These are phyloP conservation scores for Colletotrichum navitas DNA, from an alignment of 2,329 filamentous ascomycete species.

Conservation along the genomic window DNA sequence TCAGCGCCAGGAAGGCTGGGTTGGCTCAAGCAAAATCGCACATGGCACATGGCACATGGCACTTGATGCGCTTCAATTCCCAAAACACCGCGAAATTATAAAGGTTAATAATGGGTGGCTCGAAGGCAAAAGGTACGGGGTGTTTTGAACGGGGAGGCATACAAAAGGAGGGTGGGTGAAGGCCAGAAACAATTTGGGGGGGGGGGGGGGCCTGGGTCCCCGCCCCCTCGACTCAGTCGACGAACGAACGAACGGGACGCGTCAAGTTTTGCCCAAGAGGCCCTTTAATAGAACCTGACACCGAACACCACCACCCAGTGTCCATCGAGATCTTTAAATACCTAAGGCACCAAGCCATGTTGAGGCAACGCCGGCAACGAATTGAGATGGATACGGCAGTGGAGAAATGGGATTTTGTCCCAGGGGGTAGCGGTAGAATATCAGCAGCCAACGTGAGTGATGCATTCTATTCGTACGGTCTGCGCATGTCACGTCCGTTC, in stretches of 20 bases:
- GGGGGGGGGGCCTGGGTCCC: slow-evolving; percentile 5
- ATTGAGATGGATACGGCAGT: slow-evolving; percentile 4
- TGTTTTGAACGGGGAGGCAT: neutral
- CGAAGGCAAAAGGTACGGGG: neutral
- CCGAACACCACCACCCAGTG: slow-evolving; percentile 8
- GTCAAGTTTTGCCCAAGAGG: slow-evolving; percentile 25
- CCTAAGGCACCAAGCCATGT: slow-evolving; percentile 17
- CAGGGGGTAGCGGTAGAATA: neutral
- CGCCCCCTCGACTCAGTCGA: slow-evolving; percentile 19
- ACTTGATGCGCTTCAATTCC: slow-evolving; percentile 12
- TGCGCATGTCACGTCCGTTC: neutral
- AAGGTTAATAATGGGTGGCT: slow-evolving; percentile 2
- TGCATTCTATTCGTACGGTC: slow-evolving; percentile 5
- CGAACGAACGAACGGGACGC: slow-evolving; percentile 7
- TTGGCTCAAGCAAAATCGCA: slow-evolving; percentile 7
- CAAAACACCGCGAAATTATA: neutral
- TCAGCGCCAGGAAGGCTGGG: slow-evolving; percentile 17
- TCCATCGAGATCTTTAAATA: slow-evolving; percentile 38
- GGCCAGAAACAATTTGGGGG: slow-evolving; percentile 4
- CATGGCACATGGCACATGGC: slow-evolving; percentile 1
- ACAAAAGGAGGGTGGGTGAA: neutral
- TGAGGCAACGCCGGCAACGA: slow-evolving; percentile 26
- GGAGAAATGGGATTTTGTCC: neutral
- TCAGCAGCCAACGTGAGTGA: slow-evolving; percentile 11
- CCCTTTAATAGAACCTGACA: slow-evolving; percentile 35